phyloP scores from a whole-genome alignment of 2,329 filamentous ascomycete genomes.

The Monosporascus ibericus region DNA sequence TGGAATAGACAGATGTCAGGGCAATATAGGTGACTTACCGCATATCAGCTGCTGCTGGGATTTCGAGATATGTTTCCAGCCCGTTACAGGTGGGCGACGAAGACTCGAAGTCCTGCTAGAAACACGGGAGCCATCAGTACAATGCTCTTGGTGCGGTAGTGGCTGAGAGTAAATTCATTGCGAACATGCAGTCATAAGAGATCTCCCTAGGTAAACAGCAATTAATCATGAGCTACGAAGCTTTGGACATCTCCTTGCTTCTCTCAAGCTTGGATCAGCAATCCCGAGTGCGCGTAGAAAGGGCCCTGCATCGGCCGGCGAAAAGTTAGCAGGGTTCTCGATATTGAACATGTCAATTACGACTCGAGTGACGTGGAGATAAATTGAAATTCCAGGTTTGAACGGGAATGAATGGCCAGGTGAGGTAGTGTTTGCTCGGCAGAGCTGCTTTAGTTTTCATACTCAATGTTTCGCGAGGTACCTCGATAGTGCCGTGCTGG shows the following conservation, averaged over 20 bases:
- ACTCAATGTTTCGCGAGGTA: background rate
- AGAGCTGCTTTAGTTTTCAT: background rate
- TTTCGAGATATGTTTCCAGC: slow-evolving; percentile 46
- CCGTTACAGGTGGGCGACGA: slow-evolving; percentile 42
- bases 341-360: background rate
- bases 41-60: slow-evolving; percentile 46
- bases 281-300: background rate
- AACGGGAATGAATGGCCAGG: background rate
- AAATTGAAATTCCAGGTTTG: background rate
- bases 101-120: slow-evolving; percentile 49
- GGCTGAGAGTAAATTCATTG: background rate
- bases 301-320: background rate
- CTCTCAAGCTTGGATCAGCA: background rate
- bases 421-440: background rate
- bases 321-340: background rate
- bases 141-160: slow-evolving; percentile 13
- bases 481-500: background rate
- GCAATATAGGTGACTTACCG: slow-evolving; percentile 37
- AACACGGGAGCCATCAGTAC: slow-evolving; percentile 27
- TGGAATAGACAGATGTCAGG: background rate
- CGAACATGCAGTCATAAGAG: background rate
- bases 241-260: slow-evolving; percentile 17
- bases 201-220: slow-evolving; percentile 13
- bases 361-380: background rate
- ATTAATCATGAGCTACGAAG: slow-evolving; percentile 16